Conservation (phyloP, 2,329 filamentous ascomycete species). For the Aspergillus pseudotamarii region DNA sequence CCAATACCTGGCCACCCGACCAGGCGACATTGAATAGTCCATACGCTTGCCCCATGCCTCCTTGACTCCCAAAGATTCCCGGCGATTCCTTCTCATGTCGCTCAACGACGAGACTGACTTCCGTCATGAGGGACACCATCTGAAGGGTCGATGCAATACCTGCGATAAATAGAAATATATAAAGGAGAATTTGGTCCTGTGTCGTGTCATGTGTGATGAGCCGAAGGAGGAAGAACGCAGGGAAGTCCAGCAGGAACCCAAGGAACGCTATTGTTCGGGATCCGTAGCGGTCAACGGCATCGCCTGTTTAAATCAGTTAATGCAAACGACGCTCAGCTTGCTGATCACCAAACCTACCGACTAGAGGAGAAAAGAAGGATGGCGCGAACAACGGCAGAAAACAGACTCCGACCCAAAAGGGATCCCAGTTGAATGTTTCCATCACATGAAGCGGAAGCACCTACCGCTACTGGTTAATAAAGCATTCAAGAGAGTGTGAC, state of each 20-base stretch:
- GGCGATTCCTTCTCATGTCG: constrained; percentile 55
- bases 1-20: constrained; percentile 54
- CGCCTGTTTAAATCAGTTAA: constrained; percentile 13
- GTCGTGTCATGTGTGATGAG: constrained; percentile 62
- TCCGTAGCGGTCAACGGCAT: constrained; percentile 57
- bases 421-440: constrained; percentile 57
- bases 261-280: constrained; percentile 62
- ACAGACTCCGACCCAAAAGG: constrained; percentile 59
- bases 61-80: constrained; percentile 55
- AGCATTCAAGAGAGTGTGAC: not conserved
- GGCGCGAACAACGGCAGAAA: constrained; percentile 64
- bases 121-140: constrained; percentile 69
- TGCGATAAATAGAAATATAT: constrained; percentile 61
- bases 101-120: constrained; percentile 62
- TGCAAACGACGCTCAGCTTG: not conserved
- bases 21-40: constrained; percentile 59
- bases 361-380: constrained; percentile 61
- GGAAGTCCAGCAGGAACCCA: constrained; percentile 58
- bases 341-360: constrained; percentile 48
- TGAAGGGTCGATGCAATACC: constrained; percentile 61
- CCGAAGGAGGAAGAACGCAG: constrained; percentile 65
- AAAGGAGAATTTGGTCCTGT: constrained; percentile 65
- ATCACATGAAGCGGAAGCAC: constrained; percentile 61
- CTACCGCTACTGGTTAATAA: constrained; percentile 16
- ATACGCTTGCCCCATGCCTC: constrained; percentile 62